Evolutionary conservation across 345 rosid genomes (phyloP), one percentile per base, ranked within the genome.

Genomic region (Citropsis articulata): DNA sequence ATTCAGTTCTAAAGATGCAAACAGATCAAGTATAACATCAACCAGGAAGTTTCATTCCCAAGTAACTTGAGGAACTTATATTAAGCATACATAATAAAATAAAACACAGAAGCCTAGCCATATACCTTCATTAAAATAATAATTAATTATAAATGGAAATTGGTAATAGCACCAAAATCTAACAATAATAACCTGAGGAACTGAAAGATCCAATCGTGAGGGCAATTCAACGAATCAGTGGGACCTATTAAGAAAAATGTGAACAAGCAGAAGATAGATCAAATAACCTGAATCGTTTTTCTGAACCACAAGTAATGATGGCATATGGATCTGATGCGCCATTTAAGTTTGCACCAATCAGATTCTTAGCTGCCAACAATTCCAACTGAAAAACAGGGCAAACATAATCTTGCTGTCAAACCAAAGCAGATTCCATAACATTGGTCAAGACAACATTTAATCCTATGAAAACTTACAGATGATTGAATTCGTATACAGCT

Each of bases 261-360:
- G 25, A 5, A 57, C 7, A 45, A 30, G 56, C 4, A n/a, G 14
- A 75, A 31, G 56, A 63, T 48, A 75, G 22, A 75, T 67, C 56
- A 83, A 85, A 80, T 69, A 81, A 97, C 99, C 98, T 97, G 91
- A 97, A 97, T 78, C 93, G 83, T 85, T 92, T 97, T 83, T 92
- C 98, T 79, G 98, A 86, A 85, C 94, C 98, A 88, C 98, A 94
- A 81, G 95, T 91, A 63, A 97, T 91, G 88, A 97, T 90, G 75
- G 98, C 95, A 85, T 97, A 97, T 83, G 98, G 98, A 87, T 97
- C 99, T 77, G 98, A 97, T 10, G 97, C 90, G 80, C 98, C 98
- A 87, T 94, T 97, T 85, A 94, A 85, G 82, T 97, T 97, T 27
- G 98, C 98, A 83, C 94, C 93, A 75, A 94, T 88, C 25, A 97